phyloP scores from a whole-genome alignment of 2,329 filamentous ascomycete genomes.

The Bimuria novae-zelandiae region DNA sequence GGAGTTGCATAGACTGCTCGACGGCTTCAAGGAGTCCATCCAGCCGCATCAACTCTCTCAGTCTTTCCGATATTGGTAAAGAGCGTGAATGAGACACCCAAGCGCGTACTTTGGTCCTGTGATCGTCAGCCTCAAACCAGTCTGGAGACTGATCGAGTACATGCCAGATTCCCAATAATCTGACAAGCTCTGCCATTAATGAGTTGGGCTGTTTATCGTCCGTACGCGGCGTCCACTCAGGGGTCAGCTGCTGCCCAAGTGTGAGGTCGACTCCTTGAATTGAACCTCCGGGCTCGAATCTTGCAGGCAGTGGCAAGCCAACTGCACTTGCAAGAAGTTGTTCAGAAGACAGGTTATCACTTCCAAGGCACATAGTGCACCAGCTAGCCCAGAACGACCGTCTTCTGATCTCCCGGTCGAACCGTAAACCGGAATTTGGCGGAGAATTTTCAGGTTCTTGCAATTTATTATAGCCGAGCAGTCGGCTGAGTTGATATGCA shows the following conservation, averaged over 20 bases:
- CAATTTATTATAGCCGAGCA: neutral
- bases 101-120: neutral
- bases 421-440: neutral
- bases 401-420: conserved; percentile 3
- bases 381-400: conserved; percentile 3
- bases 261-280: conserved; percentile 3
- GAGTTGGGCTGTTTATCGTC: neutral
- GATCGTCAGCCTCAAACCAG: neutral
- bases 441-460: neutral
- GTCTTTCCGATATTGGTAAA: neutral
- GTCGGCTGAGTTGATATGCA: neutral
- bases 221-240: neutral
- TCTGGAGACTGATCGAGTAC: neutral
- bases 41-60: neutral
- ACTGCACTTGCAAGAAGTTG: neutral
- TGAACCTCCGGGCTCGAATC: neutral
- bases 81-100: neutral
- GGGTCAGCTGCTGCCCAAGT: neutral
- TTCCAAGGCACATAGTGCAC: neutral
- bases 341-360: neutral
- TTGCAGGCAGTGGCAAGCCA: neutral
- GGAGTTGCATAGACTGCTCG: neutral
- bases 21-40: neutral
- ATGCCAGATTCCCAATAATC: neutral
- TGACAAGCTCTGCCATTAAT: conserved; percentile 1